These are phyloP conservation scores for Parastagonospora avenae DNA, from an alignment of 2,329 filamentous ascomycete genomes.

Conservation along the genomic window DNA sequence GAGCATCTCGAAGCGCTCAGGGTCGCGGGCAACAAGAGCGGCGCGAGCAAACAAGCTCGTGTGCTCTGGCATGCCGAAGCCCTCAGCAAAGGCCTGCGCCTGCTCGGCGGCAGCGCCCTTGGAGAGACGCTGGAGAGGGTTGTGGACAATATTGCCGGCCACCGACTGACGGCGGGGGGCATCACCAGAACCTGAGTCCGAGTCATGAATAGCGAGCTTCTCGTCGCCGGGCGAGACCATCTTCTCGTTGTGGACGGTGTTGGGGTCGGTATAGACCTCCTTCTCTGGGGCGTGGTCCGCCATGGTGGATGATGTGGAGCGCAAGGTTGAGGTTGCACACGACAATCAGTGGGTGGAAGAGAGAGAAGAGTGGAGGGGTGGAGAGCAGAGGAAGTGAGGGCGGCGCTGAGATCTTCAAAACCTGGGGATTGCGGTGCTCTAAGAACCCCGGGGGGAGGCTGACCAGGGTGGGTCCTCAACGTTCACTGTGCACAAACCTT, in stretches of 20 bases:
- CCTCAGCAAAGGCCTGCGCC: constrained; percentile 66
- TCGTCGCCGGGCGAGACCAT: background rate
- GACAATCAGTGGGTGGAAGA: background rate
- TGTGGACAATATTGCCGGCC: constrained; percentile 54
- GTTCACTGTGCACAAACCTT: background rate
- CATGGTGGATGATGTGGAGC: background rate
- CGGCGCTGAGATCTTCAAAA: background rate
- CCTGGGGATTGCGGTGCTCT: constrained; percentile 1
- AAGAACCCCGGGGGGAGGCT: constrained; percentile 1
- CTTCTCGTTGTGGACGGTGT: constrained; percentile 7
- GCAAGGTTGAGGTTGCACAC: background rate
- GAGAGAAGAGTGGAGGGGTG: background rate
- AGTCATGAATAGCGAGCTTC: background rate
- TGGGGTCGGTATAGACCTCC: constrained; percentile 2
- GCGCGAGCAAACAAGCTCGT: constrained; percentile 67
- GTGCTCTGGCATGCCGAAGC: constrained; percentile 64
- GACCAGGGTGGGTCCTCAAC: constrained; percentile 2
- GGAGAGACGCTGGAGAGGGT: constrained; percentile 56
- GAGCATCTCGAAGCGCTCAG: constrained; percentile 66
- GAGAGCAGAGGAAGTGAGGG: background rate
- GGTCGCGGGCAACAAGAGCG: constrained; percentile 75
- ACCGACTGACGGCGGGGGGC: constrained; percentile 42
- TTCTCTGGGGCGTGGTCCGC: constrained; percentile 3
- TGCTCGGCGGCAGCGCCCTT: constrained; percentile 57
- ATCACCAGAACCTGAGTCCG: background rate